These are phyloP conservation scores for Aulographum hederae DNA, from an alignment of 2,329 filamentous ascomycete species.

Conservation along the genomic window DNA sequence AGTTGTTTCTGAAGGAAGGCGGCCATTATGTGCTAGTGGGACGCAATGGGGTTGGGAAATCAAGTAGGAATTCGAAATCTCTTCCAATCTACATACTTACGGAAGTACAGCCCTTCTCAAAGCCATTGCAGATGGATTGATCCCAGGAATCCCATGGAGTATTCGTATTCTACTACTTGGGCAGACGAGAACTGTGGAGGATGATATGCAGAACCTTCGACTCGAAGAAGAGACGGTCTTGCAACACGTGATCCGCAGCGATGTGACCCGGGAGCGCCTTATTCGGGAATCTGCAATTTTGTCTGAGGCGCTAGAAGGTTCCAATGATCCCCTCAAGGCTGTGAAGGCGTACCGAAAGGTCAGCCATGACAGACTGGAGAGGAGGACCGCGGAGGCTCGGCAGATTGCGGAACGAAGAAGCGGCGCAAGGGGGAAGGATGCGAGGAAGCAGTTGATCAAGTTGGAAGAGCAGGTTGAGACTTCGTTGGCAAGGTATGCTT, in stretches of 20 bases:
- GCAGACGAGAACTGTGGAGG: slow-evolving; percentile 10
- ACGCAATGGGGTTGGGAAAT: slow-evolving; percentile 69
- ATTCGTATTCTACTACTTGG: slow-evolving; percentile 17
- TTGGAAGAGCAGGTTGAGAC: slow-evolving; percentile 49
- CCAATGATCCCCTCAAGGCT: slow-evolving; percentile 35
- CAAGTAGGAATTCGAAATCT: slow-evolving; percentile 32
- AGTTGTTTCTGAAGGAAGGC: slow-evolving; percentile 53
- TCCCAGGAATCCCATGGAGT: slow-evolving; percentile 40
- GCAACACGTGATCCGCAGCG: slow-evolving; percentile 44
- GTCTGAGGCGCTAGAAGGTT: slow-evolving; percentile 37
- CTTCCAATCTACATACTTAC: not conserved
- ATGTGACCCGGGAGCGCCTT: slow-evolving; percentile 31
- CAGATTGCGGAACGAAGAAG: slow-evolving; percentile 59
- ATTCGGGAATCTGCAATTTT: slow-evolving; percentile 45
- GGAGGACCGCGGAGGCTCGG: slow-evolving; percentile 47
- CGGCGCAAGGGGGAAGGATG: slow-evolving; percentile 55
- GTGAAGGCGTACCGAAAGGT: slow-evolving; percentile 43
- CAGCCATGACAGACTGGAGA: slow-evolving; percentile 41
- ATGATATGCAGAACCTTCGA: not conserved
- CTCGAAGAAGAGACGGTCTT: slow-evolving; percentile 33
- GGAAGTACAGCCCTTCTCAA: slow-evolving; percentile 40
- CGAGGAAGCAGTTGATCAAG: slow-evolving; percentile 53
- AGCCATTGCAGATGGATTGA: slow-evolving; percentile 59
- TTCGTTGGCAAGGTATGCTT: slow-evolving; percentile 31
- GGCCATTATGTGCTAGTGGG: slow-evolving; percentile 63